These are phyloP conservation scores for Verticillium zaregamsianum DNA, from an alignment of 2,329 filamentous ascomycete genomes.

Conservation along the genomic window DNA sequence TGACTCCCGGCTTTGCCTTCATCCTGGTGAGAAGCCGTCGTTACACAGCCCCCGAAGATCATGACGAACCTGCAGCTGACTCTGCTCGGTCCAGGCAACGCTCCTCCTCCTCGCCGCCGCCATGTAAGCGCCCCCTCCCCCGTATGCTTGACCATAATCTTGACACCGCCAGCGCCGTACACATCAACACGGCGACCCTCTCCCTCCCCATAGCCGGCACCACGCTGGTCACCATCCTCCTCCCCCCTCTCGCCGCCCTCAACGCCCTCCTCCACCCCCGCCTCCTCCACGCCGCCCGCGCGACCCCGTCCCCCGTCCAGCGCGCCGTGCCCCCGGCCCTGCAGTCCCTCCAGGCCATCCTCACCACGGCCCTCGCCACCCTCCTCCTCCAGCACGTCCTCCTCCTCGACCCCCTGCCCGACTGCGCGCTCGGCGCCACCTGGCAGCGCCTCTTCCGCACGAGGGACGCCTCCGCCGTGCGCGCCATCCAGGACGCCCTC, in stretches of 20 bases:
- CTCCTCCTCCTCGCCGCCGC: constrained; percentile 17
- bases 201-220: constrained; percentile 34
- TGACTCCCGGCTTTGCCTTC: neutral
- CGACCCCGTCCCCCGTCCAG: constrained; percentile 12
- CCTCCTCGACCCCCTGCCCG: constrained; percentile 23
- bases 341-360: constrained; percentile 37
- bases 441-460: constrained; percentile 52
- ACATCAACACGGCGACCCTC: constrained; percentile 31
- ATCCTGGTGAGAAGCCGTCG: neutral
- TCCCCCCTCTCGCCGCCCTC: constrained; percentile 33
- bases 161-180: constrained; percentile 27
- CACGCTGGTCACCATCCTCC: constrained; percentile 32
- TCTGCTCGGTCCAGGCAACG: constrained; percentile 10
- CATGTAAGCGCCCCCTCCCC: constrained; percentile 8
- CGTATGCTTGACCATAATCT: neutral
- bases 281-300: constrained; percentile 20
- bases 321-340: constrained; percentile 27
- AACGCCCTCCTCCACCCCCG: constrained; percentile 31
- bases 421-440: constrained; percentile 50
- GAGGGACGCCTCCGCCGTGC: constrained; percentile 47
- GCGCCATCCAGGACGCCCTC: constrained; percentile 60
- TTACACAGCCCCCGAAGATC: neutral
- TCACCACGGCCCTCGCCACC: constrained; percentile 40
- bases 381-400: constrained; percentile 31
- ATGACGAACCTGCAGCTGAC: neutral